Percentiles rank a stretch among this genome's conserved stretches.
phyloP scores from a whole-genome alignment of 2,329 filamentous ascomycete species.

The Leptographium lundbergii region DNA sequence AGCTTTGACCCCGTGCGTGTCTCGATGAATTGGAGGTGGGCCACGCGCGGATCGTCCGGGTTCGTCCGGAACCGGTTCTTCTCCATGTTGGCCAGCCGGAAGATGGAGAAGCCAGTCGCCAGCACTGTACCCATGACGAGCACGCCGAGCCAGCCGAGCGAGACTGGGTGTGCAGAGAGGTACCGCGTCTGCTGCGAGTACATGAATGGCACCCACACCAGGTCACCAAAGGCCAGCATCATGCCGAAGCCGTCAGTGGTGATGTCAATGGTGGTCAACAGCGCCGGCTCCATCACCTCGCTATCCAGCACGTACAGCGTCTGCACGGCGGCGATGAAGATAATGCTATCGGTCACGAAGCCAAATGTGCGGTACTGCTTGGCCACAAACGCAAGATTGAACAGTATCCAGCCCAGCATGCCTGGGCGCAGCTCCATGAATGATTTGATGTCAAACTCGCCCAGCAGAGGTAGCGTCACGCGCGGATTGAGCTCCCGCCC shows the following conservation, averaged over 20 bases:
- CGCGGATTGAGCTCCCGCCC: constrained; percentile 91
- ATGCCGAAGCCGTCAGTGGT: constrained; percentile 88
- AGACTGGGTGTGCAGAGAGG: constrained; percentile 66
- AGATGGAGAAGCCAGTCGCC: constrained; percentile 69
- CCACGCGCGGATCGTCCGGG: constrained; percentile 65
- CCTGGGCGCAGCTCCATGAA: constrained; percentile 88
- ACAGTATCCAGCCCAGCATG: constrained; percentile 75
- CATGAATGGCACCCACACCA: constrained; percentile 85
- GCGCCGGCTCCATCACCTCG: constrained; percentile 75
- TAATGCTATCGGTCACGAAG: constrained; percentile 72
- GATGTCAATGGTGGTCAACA: constrained; percentile 89
- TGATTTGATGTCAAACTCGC: constrained; percentile 79
- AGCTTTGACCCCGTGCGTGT: constrained; percentile 73
- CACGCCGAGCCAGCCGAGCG: constrained; percentile 59
- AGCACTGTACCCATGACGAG: constrained; percentile 55
- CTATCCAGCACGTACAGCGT: constrained; percentile 73
- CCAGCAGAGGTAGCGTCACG: constrained; percentile 62
- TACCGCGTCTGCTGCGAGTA: constrained; percentile 81
- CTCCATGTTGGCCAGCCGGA: constrained; percentile 86
- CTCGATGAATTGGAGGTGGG: constrained; percentile 74
- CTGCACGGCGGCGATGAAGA: constrained; percentile 68
- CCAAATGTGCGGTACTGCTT: constrained; percentile 82
- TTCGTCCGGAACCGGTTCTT: constrained; percentile 91
- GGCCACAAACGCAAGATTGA: constrained; percentile 74
- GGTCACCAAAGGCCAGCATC: constrained; percentile 87